Evolutionary conservation across 148 eudicot species (phyloP).

Genomic region (Cornus florida): DNA sequence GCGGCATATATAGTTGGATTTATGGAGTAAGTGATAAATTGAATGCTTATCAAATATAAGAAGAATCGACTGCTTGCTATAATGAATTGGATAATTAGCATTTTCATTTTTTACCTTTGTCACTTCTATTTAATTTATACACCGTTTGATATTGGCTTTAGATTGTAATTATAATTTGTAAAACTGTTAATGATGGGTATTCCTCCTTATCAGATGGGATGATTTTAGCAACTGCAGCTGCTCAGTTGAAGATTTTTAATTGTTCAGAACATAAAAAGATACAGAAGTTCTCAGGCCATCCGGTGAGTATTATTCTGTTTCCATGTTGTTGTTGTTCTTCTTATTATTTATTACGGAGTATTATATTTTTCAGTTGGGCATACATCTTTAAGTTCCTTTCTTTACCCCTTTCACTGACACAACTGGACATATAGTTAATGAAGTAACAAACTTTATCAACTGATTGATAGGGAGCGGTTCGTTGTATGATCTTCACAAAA

Average conservation of each 20-base stretch:
- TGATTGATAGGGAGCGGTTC: constrained; percentile 63
- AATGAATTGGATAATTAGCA: background rate
- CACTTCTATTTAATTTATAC: background rate
- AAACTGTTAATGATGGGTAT: constrained; percentile 6
- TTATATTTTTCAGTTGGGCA: background rate
- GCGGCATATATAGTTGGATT: background rate
- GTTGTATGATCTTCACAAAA: constrained; percentile 79
- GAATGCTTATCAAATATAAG: background rate
- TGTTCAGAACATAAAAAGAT: constrained; percentile 66
- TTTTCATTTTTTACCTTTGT: background rate
- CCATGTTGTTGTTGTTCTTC: background rate
- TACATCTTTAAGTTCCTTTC: background rate
- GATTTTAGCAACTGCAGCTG: constrained; percentile 80
- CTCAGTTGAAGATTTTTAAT: constrained; percentile 74
- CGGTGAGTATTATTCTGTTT: constrained; percentile 49
- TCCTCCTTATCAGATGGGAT: constrained; percentile 64
- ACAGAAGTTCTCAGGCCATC: constrained; percentile 96
- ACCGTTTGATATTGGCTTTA: constrained; percentile 1
- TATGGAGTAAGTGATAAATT: background rate
- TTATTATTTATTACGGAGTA: too few relatives aligned
- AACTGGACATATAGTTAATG: constrained; percentile 1
- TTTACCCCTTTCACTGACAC: background rate
- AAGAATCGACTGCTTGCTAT: background rate
- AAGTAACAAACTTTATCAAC: background rate
- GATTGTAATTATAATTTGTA: constrained; percentile 1